These are phyloP conservation scores for Prunus padus DNA, from an alignment of 306 rosid species.

Conservation along the genomic window DNA sequence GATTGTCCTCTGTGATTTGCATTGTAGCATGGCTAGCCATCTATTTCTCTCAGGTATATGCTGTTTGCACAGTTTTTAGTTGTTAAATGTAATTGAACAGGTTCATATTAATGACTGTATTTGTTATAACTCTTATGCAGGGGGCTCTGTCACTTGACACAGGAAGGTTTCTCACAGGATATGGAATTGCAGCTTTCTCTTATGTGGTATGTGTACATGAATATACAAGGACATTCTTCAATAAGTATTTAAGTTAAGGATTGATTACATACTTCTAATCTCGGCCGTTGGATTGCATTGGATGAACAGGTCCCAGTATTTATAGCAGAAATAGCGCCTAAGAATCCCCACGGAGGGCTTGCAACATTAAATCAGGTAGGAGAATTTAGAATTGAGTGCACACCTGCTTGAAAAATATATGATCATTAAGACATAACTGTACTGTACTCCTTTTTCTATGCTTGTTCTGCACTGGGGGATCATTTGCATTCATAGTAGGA, in stretches of 20 bases:
- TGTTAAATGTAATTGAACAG: too few relatives aligned
- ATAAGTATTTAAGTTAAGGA: too few relatives aligned
- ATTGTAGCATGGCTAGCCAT: conserved; percentile 76
- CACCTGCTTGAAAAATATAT: background rate
- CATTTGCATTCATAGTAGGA: conserved; percentile 64
- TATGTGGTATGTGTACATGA: too few relatives aligned
- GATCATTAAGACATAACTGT: background rate
- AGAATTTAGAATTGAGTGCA: background rate
- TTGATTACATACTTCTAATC: too few relatives aligned
- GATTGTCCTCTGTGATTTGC: conserved; percentile 69
- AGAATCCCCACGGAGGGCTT: conserved; percentile 43
- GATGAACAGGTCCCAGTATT: conserved; percentile 37
- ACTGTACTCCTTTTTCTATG: background rate
- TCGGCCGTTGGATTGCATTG: too few relatives aligned
- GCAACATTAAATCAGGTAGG: conserved; percentile 42
- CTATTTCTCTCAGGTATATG: conserved; percentile 58
- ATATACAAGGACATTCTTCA: too few relatives aligned
- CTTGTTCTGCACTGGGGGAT: conserved; percentile 28
- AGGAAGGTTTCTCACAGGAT: conserved; percentile 75
- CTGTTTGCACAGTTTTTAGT: background rate
- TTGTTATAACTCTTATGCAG: conserved; percentile 32
- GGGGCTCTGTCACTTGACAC: conserved; percentile 50
- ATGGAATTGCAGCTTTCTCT: conserved; percentile 80
- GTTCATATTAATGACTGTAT: background rate
- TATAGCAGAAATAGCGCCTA: conserved; percentile 43